These are phyloP conservation scores for Penicillium alfredii DNA, from an alignment of 495 filamentous ascomycete species.

Conservation along the genomic window DNA sequence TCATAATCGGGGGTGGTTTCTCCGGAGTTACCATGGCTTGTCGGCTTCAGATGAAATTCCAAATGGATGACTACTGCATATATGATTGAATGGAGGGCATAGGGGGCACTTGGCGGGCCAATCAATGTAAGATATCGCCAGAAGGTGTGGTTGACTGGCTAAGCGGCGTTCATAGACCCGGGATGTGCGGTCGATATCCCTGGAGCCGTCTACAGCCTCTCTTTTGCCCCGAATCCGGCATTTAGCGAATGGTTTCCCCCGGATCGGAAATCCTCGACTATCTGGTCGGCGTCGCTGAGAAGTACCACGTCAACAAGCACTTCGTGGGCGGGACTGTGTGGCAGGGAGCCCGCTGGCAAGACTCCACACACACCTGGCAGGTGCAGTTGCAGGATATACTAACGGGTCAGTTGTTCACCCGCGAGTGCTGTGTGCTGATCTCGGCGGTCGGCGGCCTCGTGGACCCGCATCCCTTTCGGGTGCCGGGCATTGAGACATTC, in stretches of 20 bases:
- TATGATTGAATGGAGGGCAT: neutral
- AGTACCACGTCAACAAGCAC: conserved; percentile 12
- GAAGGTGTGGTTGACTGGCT: neutral
- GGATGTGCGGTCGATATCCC: conserved; percentile 7
- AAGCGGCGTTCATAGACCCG: conserved; percentile 2
- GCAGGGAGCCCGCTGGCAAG: conserved; percentile 14
- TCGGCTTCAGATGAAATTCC: neutral
- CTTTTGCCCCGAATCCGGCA: neutral
- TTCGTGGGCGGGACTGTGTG: conserved; percentile 13
- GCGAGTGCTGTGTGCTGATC: conserved; percentile 43
- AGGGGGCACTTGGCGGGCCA: conserved; percentile 3
- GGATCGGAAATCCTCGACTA: too few relatives aligned
- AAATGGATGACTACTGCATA: neutral
- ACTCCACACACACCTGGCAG: conserved; percentile 11
- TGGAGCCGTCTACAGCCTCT: conserved; percentile 2
- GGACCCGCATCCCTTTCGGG: conserved; percentile 39
- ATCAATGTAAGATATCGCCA: neutral
- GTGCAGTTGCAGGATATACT: conserved; percentile 9
- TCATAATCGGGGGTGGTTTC: conserved; percentile 4
- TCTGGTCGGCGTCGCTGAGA: too few relatives aligned
- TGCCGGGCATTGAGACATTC: conserved; percentile 41
- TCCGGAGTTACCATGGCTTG: conserved; percentile 4
- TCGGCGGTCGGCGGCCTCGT: conserved; percentile 41
- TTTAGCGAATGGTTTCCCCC: neutral
- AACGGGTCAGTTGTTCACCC: conserved; percentile 11